Conservation (phyloP, 2,329 filamentous ascomycete genomes). For the Niveomyces coronatus region DNA sequence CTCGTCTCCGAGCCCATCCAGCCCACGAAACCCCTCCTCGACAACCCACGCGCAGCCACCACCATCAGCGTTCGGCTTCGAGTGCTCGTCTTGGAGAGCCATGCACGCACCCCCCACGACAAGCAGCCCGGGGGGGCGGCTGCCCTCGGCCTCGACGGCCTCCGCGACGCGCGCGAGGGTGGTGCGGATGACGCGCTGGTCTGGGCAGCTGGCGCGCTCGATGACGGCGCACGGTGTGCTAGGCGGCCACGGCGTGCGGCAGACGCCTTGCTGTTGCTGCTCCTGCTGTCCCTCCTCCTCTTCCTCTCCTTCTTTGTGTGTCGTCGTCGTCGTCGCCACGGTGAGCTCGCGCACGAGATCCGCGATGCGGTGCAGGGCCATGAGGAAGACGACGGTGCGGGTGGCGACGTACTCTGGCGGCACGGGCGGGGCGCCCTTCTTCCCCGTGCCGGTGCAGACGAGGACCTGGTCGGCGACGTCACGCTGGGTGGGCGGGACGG, state of each 20-base stretch:
- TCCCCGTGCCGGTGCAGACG: conserved; percentile 91
- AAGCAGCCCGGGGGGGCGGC: conserved; percentile 76
- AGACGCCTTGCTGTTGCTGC: conserved; percentile 6
- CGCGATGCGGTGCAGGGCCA: conserved; percentile 80
- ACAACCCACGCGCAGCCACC: conserved; percentile 68
- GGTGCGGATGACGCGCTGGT: conserved; percentile 86
- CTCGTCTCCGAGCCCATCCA: conserved; percentile 41
- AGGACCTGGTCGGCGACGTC: conserved; percentile 87
- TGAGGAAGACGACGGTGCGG: conserved; percentile 85
- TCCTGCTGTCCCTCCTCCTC: conserved; percentile 17
- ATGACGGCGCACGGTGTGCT: conserved; percentile 85
- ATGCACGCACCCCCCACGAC: conserved; percentile 80
- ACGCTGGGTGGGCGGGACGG: conserved; percentile 79
- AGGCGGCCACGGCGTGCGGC: conserved; percentile 55
- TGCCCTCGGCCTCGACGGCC: conserved; percentile 83
- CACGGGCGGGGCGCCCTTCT: conserved; percentile 74
- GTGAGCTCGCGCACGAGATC: conserved; percentile 66
- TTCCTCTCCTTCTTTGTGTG: conserved; percentile 16
- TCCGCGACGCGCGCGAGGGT: conserved; percentile 68
- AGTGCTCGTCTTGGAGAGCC: conserved; percentile 49
- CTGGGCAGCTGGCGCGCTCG: conserved; percentile 85
- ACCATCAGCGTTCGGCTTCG: too few species aligned
- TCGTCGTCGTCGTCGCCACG: conserved; percentile 26
- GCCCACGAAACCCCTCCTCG: conserved; percentile 73
- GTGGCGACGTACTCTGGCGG: conserved; percentile 68